phyloP scores from a whole-genome alignment of 176 grass and related monocot species.

The Eleusine coracana region DNA sequence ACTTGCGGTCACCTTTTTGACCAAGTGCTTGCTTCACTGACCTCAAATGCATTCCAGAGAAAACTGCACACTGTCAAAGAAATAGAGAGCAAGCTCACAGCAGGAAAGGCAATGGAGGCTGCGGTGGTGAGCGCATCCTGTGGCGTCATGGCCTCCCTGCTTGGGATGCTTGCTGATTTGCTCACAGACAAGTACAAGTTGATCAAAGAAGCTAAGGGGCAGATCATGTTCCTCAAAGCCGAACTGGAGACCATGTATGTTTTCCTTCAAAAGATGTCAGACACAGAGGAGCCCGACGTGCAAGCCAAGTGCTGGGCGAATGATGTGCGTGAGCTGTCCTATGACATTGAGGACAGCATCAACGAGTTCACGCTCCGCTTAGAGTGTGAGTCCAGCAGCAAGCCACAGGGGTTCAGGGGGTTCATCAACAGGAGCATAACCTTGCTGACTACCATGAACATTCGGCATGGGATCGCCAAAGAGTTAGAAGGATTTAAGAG shows the following conservation, averaged over 20 bases:
- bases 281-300: background rate
- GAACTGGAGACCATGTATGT: constrained; percentile 19
- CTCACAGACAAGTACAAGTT: constrained; percentile 8
- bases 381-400: background rate
- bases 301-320: constrained; percentile 8
- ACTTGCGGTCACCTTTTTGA: too few species aligned
- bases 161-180: background rate
- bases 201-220: background rate
- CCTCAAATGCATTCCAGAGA: too few species aligned
- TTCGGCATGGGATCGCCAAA: background rate
- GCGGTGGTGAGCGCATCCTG: background rate
- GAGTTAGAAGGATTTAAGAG: background rate
- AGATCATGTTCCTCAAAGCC: constrained; percentile 17
- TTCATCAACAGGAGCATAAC: background rate
- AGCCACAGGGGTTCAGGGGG: background rate
- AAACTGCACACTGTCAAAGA: too few species aligned
- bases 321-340: constrained; percentile 24
- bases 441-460: background rate
- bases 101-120: background rate
- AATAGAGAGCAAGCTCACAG: too few species aligned
- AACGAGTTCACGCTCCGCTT: background rate
- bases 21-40: too few species aligned
- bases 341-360: constrained; percentile 2
- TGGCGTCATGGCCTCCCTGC: background rate
- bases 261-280: constrained; percentile 8